Conservation (phyloP, 768 basidiomycete genomes). For the Sarcodon sp. region DNA sequence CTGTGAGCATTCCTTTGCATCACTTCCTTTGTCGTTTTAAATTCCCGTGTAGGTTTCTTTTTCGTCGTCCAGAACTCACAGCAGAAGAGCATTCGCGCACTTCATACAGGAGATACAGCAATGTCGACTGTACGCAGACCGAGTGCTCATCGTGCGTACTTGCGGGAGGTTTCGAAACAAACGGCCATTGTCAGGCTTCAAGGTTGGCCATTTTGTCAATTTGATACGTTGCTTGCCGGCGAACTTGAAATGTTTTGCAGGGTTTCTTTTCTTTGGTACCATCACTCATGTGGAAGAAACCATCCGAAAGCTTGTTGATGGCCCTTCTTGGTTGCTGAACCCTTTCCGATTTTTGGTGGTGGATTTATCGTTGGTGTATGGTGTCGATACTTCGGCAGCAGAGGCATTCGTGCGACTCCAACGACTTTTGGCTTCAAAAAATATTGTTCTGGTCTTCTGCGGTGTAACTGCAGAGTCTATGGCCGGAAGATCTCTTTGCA, state of each 20-base stretch:
- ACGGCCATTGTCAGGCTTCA: conserved; percentile 83
- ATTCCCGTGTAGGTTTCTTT: conserved; percentile 54
- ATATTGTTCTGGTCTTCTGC: conserved; percentile 83
- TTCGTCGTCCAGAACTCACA: conserved; percentile 96
- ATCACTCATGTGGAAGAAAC: conserved; percentile 84
- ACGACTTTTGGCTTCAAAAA: conserved; percentile 58
- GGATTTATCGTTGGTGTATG: conserved; percentile 75
- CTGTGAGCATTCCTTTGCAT: conserved; percentile 34
- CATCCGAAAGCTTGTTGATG: conserved; percentile 63
- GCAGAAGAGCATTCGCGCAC: conserved; percentile 67
- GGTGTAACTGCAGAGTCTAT: conserved; percentile 54
- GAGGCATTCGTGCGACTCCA: conserved; percentile 93
- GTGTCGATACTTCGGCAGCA: conserved; percentile 90
- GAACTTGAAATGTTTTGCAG: conserved; percentile 18
- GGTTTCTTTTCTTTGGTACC: conserved; percentile 89
- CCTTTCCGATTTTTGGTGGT: conserved; percentile 87
- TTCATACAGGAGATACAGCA: conserved; percentile 73
- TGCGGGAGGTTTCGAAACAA: conserved; percentile 87
- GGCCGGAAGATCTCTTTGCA: conserved; percentile 60
- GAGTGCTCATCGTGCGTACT: conserved; percentile 74
- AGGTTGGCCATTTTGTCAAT: conserved; percentile 25
- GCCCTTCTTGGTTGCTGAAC: conserved; percentile 52
- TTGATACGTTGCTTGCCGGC: neutral
- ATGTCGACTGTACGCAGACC: conserved; percentile 90
- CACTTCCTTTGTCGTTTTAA: neutral